A percentile compares a stretch with the other conserved stretches of the same genome.
Conservation (phyloP, 805 yeast species). For the Candida yuanshanica region DNA sequence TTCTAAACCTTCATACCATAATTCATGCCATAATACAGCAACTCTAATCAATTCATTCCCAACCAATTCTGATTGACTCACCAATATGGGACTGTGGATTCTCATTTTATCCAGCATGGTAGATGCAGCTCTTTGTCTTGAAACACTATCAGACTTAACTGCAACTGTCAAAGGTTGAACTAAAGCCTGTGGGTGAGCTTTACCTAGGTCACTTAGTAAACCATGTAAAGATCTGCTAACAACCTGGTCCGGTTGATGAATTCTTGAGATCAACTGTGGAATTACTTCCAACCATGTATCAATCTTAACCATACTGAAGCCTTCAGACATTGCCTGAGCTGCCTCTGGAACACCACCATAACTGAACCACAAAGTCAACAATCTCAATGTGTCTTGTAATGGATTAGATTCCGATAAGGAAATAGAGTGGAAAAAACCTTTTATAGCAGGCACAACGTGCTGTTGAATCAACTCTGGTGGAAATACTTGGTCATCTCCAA, state of each 20-base stretch:
- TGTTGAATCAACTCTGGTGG: constrained; percentile 61
- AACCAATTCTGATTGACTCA: constrained; percentile 91
- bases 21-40: constrained; percentile 95
- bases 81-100: constrained; percentile 75
- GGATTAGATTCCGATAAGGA: constrained; percentile 83
- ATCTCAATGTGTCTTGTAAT: constrained; percentile 84
- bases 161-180: constrained; percentile 96
- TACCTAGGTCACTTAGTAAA: constrained; percentile 79
- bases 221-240: constrained; percentile 80
- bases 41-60: constrained; percentile 89
- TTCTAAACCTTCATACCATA: constrained; percentile 96
- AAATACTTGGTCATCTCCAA: constrained; percentile 24
- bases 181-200: constrained; percentile 95
- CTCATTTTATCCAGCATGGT: constrained; percentile 91
- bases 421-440: constrained; percentile 93
- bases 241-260: constrained; percentile 87
- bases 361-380: constrained; percentile 90
- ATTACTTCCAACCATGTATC: constrained; percentile 95
- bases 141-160: constrained; percentile 84
- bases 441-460: constrained; percentile 93
- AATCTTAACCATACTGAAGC: constrained; percentile 80
- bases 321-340: constrained; percentile 83
- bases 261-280: constrained; percentile 93
- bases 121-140: constrained; percentile 86
- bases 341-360: constrained; percentile 94